Percentiles rank a stretch among this genome's conserved stretches.
Evolutionary conservation across 2,329 filamentous ascomycete genomes (phyloP).

Genomic region (Chrysoporthe austroafricana): DNA sequence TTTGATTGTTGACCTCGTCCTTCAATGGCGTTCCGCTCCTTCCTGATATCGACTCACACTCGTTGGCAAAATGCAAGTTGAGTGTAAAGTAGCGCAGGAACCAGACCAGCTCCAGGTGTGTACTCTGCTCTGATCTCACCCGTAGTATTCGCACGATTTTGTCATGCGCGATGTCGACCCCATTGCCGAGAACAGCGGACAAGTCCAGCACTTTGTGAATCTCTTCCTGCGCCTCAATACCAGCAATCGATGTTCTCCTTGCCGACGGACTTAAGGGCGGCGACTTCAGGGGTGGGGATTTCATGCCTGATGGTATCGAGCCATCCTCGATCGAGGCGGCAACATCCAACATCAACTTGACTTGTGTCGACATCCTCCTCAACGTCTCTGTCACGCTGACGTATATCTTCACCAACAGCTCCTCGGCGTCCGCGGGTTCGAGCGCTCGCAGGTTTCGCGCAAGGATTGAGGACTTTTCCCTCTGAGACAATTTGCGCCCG

Average conservation of each 20-base stretch:
- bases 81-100: slow-evolving; percentile 84
- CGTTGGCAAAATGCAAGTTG: slow-evolving; percentile 81
- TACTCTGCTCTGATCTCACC: slow-evolving; percentile 75
- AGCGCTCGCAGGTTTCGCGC: slow-evolving; percentile 86
- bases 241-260: slow-evolving; percentile 42
- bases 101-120: slow-evolving; percentile 66
- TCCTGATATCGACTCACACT: slow-evolving; percentile 84
- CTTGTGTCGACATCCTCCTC: slow-evolving; percentile 82
- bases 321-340: slow-evolving; percentile 71
- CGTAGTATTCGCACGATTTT: slow-evolving; percentile 76
- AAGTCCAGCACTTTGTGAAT: slow-evolving; percentile 78
- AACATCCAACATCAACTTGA: slow-evolving; percentile 93
- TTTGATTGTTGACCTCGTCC: slow-evolving; percentile 79
- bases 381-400: slow-evolving; percentile 86
- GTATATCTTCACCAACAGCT: slow-evolving; percentile 81
- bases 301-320: slow-evolving; percentile 42
- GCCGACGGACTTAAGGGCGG: slow-evolving; percentile 56
- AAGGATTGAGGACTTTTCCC: slow-evolving; percentile 87
- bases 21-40: slow-evolving; percentile 76
- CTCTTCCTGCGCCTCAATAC: slow-evolving; percentile 68
- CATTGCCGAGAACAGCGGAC: slow-evolving; percentile 76
- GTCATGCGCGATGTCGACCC: slow-evolving; percentile 80
- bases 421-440: slow-evolving; percentile 82
- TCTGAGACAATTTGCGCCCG: slow-evolving; percentile 67
- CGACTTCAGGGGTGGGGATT: slow-evolving; percentile 54